Conservation (phyloP, 1,284 basidiomycete species). For the Ceratobasidium papillatum region DNA sequence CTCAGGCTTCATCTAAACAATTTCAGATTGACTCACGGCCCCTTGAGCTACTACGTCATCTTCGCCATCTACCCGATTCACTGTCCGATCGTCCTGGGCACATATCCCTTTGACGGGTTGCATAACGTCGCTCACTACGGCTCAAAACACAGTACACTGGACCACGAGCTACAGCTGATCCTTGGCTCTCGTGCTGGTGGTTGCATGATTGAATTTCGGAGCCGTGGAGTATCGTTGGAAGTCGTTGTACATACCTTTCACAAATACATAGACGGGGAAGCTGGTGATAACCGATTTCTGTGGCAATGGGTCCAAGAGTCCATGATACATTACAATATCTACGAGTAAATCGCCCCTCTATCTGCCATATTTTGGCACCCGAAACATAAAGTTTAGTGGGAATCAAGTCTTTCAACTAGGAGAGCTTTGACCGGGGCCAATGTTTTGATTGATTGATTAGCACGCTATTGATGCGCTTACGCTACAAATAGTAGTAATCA, state of each 20-base stretch:
- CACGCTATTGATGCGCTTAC: no score
- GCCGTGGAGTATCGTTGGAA: neutral
- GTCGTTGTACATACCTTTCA: neutral
- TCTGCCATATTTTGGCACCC: no score
- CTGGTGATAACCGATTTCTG: neutral
- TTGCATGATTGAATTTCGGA: neutral
- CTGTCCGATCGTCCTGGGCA: neutral
- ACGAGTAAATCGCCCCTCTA: no score
- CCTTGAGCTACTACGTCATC: neutral
- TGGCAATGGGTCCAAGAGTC: slow-evolving; percentile 22
- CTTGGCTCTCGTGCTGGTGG: neutral
- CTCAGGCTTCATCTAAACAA: neutral
- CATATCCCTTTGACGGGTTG: neutral
- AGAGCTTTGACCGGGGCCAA: no score
- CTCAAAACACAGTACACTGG: neutral
- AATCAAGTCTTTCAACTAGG: neutral
- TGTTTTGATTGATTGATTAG: neutral
- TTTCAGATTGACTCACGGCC: neutral
- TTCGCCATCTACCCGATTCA: neutral
- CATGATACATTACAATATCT: no score
- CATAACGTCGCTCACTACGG: neutral
- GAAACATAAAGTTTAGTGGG: no score
- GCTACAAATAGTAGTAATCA: neutral
- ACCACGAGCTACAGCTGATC: neutral
- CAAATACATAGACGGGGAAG: slow-evolving; percentile 10